Conservation (phyloP, 23 red algal genomes). For the Gracilaria gracilis region DNA sequence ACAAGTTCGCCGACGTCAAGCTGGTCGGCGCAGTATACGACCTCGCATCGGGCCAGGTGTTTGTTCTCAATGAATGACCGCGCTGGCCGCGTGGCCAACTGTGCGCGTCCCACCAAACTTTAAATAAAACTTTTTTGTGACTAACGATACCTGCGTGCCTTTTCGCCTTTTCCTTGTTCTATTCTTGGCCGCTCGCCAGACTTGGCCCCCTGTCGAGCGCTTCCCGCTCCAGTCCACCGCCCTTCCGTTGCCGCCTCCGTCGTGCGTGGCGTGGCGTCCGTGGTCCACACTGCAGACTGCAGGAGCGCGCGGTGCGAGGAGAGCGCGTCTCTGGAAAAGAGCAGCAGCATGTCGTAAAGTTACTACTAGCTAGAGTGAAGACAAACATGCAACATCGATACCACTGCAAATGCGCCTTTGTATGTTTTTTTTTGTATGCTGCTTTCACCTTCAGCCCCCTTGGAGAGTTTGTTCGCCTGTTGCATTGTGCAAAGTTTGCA, state of each 20-base stretch:
- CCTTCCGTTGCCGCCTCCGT: not conserved
- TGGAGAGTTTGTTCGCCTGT: no score
- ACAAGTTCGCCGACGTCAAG: not conserved
- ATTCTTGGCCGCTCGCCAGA: not conserved
- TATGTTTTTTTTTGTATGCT: not conserved
- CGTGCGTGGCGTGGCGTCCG: not conserved
- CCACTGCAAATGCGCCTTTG: not conserved
- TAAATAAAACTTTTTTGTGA: not conserved
- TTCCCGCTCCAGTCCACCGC: not conserved
- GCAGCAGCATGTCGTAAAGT: no score
- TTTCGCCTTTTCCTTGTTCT: no score
- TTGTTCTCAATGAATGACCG: constrained; percentile 18
- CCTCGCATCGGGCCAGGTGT: constrained; percentile 30
- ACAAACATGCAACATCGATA: no score
- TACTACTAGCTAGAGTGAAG: no score
- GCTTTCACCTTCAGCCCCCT: not conserved
- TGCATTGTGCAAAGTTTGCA: no score
- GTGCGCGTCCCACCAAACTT: not conserved
- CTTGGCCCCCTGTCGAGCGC: not conserved
- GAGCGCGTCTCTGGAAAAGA: not conserved
- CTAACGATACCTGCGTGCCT: not conserved
- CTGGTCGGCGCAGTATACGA: constrained; percentile 66
- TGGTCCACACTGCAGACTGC: no score
- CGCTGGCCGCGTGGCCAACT: not conserved
- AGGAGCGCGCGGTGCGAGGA: not conserved